A percentile compares a stretch with the other conserved stretches of the same genome.
Evolutionary conservation across 306 rosid genomes (phyloP).

Genomic region (Mimosa bimucronata): DNA sequence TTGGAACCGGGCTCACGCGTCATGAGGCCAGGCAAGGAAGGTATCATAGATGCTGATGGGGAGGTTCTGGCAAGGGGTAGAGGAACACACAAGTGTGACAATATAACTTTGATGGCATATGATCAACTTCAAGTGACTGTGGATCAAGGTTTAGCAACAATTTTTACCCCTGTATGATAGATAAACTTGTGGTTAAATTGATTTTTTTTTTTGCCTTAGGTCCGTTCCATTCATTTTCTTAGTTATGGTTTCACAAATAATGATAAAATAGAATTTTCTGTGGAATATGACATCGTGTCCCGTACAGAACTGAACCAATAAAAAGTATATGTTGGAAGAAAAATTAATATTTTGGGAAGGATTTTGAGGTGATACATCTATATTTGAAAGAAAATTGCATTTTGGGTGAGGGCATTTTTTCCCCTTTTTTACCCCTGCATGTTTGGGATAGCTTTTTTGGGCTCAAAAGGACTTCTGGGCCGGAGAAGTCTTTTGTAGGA

Average conservation of each 20-base stretch:
- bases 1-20: conserved; percentile 78
- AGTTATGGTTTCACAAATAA: conserved; percentile 1
- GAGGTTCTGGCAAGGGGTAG: conserved; percentile 92
- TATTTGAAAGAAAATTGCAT: too few relatives aligned
- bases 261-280: conserved; percentile 28
- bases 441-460: too few relatives aligned
- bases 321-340: neutral
- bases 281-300: neutral
- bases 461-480: too few relatives aligned
- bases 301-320: conserved; percentile 33
- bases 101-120: conserved; percentile 73
- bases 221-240: conserved; percentile 5
- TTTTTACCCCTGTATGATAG: conserved; percentile 69
- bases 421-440: too few relatives aligned
- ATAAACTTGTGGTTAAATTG: conserved; percentile 8
- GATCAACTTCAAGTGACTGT: conserved; percentile 73
- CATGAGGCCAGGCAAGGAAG: conserved; percentile 58
- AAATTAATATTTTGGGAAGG: too few relatives aligned
- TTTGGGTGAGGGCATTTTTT: too few relatives aligned
- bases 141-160: conserved; percentile 91
- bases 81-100: conserved; percentile 69
- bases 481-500: too few relatives aligned
- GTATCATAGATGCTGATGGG: conserved; percentile 89
- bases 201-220: neutral
- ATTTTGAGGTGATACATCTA: too few relatives aligned